Base-by-base conservation (phyloP, 139 green algal genomes). In the Haematococcus lacustris region DNA sequence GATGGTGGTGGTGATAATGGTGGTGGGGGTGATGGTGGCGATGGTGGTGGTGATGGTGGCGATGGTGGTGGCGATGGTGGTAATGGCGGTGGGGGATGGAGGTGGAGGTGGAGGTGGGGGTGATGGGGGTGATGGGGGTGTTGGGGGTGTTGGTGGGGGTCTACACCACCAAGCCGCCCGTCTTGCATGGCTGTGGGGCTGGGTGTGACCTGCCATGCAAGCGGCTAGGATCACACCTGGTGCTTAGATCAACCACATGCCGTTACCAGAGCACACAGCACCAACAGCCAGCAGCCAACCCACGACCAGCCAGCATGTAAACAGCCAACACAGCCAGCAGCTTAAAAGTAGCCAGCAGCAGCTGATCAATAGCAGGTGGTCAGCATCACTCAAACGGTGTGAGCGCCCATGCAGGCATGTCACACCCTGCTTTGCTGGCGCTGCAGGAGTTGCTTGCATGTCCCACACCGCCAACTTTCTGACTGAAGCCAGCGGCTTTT, bases 401-500 rank as follows among this genome's bases (percentile, higher is more conserved):
- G 66, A n/a, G 28, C 35, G 4, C 17, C 28, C 23, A 6, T 38
- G 34, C 34, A 38, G 3, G 4, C 26, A 17, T 17, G 3, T 13
- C 25, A 25, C 7, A 25, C 26, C 23, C 32, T 71, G 23, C 68
- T 7, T 39, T 71, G 63, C 72, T n/a, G n/a, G n/a, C n/a, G n/a
- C 40, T 66, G 65, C 71, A 70, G 35, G 71, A 33, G 63, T 75
- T 17, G 59, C 34, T 38, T 79, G 71, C 62, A 73, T 76, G 43
- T 68, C 50, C 34, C 41, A 63, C 38, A 62, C 70, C 33, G 28
- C 74, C 23, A 70, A 78, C 43, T 89, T 89, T 57, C 72, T 81
- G n/a, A 87, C 78, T 1, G 75, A 87, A 38, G 73, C 75, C 38
- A 82, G 71, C 3, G 75, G 67, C 21, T 89, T 89, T 50, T 75